These are phyloP conservation scores for Pichia nakasei DNA, from an alignment of 805 yeast genomes.

Conservation along the genomic window DNA sequence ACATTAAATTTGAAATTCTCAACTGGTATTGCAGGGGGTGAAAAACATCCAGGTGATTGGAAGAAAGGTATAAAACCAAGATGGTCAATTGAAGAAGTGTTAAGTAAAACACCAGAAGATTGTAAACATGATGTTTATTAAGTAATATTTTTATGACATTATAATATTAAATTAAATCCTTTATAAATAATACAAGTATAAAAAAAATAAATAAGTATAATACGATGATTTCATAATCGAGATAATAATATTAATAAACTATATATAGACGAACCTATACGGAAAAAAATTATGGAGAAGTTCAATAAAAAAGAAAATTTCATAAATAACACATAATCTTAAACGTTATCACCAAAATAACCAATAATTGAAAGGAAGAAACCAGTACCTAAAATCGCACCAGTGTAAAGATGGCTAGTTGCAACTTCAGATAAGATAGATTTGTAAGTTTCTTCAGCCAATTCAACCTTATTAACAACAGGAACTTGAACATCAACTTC, in stretches of 20 bases:
- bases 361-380: slow-evolving; percentile 46
- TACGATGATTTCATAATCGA: too few relatives aligned
- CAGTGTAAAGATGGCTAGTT: slow-evolving; percentile 32
- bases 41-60: slow-evolving; percentile 44
- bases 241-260: too few relatives aligned
- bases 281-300: neutral
- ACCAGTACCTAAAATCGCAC: slow-evolving; percentile 35
- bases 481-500: slow-evolving; percentile 30
- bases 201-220: too few relatives aligned
- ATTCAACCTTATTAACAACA: slow-evolving; percentile 22
- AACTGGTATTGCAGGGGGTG: slow-evolving; percentile 66
- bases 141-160: too few relatives aligned
- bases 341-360: slow-evolving; percentile 41
- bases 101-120: slow-evolving; percentile 64
- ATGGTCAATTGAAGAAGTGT: slow-evolving; percentile 71
- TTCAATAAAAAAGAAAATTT: too few relatives aligned
- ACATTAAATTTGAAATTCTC: slow-evolving; percentile 63
- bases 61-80: slow-evolving; percentile 51
- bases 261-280: too few relatives aligned
- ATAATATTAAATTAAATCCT: too few relatives aligned
- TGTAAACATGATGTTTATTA: slow-evolving; percentile 26
- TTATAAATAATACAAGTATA: too few relatives aligned
- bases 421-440: slow-evolving; percentile 27
- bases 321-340: too few relatives aligned
- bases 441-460: slow-evolving; percentile 30